phyloP scores from a whole-genome alignment of 148 eudicot genomes.

The Pouteria glomerata region DNA sequence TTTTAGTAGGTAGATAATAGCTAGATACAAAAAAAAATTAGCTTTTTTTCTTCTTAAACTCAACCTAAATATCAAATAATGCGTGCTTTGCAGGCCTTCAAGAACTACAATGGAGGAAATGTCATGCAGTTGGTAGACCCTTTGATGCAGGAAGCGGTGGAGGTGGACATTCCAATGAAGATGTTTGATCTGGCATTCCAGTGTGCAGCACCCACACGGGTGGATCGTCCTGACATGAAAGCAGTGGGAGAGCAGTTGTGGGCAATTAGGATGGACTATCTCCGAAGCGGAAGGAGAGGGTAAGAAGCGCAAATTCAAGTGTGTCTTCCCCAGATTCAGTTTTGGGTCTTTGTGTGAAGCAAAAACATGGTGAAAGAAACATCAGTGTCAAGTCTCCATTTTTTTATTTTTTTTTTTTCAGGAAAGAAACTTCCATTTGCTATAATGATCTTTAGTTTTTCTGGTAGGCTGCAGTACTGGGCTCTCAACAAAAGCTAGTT shows the following conservation, averaged over 20 bases:
- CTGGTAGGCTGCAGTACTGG: too few species aligned
- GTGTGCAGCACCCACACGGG: slow-evolving; percentile 78
- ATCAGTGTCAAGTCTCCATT: too few species aligned
- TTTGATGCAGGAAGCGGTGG: slow-evolving; percentile 48
- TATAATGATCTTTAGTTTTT: too few species aligned
- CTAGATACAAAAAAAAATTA: too few species aligned
- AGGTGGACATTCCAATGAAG: slow-evolving; percentile 48
- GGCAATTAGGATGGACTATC: slow-evolving; percentile 73
- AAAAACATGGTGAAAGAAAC: too few species aligned
- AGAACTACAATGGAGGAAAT: slow-evolving; percentile 52
- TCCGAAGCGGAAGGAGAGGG: slow-evolving; percentile 29
- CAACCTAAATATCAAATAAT: too few species aligned
- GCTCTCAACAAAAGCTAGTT: too few species aligned
- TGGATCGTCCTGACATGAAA: slow-evolving; percentile 92
- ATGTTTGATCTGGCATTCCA: slow-evolving; percentile 68
- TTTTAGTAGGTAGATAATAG: too few species aligned
- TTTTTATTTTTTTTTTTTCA: too few species aligned
- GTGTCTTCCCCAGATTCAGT: not conserved
- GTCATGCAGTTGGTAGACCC: slow-evolving; percentile 57
- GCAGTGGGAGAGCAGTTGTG: slow-evolving; percentile 68
- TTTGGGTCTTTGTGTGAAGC: not conserved
- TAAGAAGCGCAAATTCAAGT: slow-evolving; percentile 5
- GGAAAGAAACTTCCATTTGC: too few species aligned
- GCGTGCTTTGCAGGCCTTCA: slow-evolving; percentile 65
- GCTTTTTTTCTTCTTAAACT: too few species aligned